Evolutionary conservation across 2,329 filamentous ascomycete genomes (phyloP).

Genomic region (Intubia oerlemansii): DNA sequence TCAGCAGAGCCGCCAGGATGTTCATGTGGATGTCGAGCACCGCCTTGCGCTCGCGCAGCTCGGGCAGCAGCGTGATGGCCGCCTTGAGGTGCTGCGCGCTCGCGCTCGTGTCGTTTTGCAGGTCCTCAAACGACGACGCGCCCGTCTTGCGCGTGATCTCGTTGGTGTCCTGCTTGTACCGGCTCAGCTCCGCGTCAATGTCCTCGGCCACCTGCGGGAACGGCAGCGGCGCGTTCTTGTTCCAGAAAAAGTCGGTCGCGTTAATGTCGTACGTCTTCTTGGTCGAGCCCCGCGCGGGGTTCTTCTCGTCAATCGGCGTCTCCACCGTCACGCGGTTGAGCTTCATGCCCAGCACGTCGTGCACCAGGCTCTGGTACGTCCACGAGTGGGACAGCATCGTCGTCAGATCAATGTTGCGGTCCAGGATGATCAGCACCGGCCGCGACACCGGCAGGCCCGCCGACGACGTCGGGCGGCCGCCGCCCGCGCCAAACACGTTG

Average conservation of each 20-base stretch:
- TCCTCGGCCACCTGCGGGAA: conserved; percentile 95
- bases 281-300: conserved; percentile 50
- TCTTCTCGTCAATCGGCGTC: conserved; percentile 55
- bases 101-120: conserved; percentile 71
- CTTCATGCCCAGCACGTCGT: conserved; percentile 33
- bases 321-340: conserved; percentile 82
- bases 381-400: conserved; percentile 95
- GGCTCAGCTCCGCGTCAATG: conserved; percentile 71
- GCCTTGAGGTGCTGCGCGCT: conserved; percentile 91
- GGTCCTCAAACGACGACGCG: conserved; percentile 75
- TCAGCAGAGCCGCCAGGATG: conserved; percentile 56
- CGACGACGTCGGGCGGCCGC: conserved; percentile 34
- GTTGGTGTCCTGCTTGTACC: conserved; percentile 87
- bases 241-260: conserved; percentile 90
- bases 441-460: conserved; percentile 48
- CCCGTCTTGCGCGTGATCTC: conserved; percentile 93
- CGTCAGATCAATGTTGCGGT: conserved; percentile 86
- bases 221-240: conserved; percentile 70
- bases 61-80: conserved; percentile 79
- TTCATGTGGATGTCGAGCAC: conserved; percentile 98
- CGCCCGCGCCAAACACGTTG: conserved; percentile 60
- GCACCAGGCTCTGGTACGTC: conserved; percentile 66
- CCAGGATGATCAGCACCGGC: conserved; percentile 80
- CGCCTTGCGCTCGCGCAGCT: conserved; percentile 81
- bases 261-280: conserved; percentile 85